Evolutionary conservation across 371 early-diverging fungal genomes (phyloP).

Genomic region (Modicella reniformis): DNA sequence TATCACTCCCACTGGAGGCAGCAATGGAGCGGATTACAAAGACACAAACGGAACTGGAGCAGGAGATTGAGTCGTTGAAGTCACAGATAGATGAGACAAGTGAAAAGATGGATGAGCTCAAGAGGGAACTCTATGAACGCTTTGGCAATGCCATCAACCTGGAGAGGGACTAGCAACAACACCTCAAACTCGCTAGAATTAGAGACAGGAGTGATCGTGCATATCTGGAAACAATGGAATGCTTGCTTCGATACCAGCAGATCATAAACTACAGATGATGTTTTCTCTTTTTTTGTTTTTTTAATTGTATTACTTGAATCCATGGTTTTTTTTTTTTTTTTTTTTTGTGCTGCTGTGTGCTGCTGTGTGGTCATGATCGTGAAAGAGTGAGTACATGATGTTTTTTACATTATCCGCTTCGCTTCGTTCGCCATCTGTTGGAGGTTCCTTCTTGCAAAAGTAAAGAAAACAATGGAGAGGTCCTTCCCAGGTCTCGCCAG

Average conservation of each 20-base stretch:
- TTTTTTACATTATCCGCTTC: background rate
- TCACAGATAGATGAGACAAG: slow-evolving; percentile 75
- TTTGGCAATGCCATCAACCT: slow-evolving; percentile 95
- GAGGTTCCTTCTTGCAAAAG: no score
- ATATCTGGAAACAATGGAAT: no score
- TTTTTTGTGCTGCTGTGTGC: background rate
- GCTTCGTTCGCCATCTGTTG: background rate
- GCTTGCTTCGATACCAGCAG: no score
- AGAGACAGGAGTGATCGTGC: no score
- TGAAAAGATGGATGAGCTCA: slow-evolving; percentile 84
- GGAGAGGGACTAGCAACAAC: slow-evolving; percentile 75
- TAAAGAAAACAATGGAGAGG: no score
- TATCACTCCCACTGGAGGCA: slow-evolving; percentile 77
- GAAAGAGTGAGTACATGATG: background rate
- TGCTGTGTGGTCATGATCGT: background rate
- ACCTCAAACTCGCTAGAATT: background rate
- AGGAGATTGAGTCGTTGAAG: slow-evolving; percentile 69
- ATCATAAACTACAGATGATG: no score
- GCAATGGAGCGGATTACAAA: slow-evolving; percentile 77
- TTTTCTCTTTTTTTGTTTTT: background rate
- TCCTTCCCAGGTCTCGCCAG: no score
- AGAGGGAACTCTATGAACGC: slow-evolving; percentile 86
- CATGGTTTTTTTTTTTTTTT: background rate
- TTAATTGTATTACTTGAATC: background rate
- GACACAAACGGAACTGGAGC: slow-evolving; percentile 68